phyloP scores from a whole-genome alignment of 257 asterid species.

The Fraxinus excelsior region DNA sequence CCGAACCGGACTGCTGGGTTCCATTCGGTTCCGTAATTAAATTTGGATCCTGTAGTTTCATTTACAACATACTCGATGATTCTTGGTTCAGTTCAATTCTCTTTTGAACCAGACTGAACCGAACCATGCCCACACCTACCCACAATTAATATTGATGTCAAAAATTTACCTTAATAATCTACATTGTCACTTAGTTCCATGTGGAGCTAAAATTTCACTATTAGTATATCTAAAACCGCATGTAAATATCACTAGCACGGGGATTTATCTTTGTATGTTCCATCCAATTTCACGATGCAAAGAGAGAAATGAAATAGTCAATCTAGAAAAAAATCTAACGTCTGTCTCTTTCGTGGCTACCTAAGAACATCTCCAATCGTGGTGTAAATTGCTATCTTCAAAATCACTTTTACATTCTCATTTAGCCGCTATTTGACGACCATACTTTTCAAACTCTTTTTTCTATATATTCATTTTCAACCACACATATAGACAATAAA shows the following conservation, averaged over 20 bases:
- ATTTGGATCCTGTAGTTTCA: too few relatives aligned
- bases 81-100: too few relatives aligned
- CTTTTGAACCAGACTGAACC: too few relatives aligned
- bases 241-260: not conserved
- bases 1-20: too few relatives aligned
- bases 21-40: too few relatives aligned
- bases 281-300: not conserved
- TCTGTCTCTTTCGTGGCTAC: not conserved
- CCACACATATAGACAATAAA: too few relatives aligned
- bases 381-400: too few relatives aligned
- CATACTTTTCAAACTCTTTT: too few relatives aligned
- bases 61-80: too few relatives aligned
- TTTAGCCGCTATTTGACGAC: too few relatives aligned
- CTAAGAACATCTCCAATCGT: not conserved
- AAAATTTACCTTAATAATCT: not conserved
- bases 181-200: not conserved
- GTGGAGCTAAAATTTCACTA: not conserved
- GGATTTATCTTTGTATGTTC: not conserved
- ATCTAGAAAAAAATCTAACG: not conserved
- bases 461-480: too few relatives aligned
- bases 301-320: not conserved
- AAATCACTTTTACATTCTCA: too few relatives aligned
- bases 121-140: not conserved
- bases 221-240: not conserved
- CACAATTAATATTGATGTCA: not conserved